Conservation (phyloP, 352 stramenopile species). For the Peronospora tabacina region DNA sequence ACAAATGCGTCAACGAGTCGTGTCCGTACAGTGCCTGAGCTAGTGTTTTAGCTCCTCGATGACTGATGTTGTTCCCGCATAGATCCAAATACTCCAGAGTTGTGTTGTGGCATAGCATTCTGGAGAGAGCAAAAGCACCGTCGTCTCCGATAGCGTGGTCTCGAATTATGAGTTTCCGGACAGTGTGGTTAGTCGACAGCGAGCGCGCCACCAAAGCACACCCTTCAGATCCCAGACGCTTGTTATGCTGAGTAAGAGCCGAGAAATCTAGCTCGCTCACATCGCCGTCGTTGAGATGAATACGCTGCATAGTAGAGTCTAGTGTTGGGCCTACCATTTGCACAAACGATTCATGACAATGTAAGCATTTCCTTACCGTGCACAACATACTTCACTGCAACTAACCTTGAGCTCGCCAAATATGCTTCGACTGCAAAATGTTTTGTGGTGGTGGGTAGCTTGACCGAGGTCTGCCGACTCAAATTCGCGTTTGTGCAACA, state of each 20-base stretch:
- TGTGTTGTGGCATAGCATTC: slow-evolving; percentile 63
- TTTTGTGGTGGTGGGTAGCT: not conserved
- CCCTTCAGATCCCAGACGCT: slow-evolving; percentile 41
- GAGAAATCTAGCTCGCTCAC: slow-evolving; percentile 68
- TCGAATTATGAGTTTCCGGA: slow-evolving; percentile 53
- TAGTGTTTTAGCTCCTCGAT: slow-evolving; percentile 46
- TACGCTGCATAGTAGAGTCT: slow-evolving; percentile 39
- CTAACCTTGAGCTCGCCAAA: slow-evolving; percentile 17
- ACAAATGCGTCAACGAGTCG: slow-evolving; percentile 52
- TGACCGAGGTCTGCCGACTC: slow-evolving; percentile 11
- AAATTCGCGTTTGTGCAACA: not conserved
- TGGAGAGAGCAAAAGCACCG: slow-evolving; percentile 49
- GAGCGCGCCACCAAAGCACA: slow-evolving; percentile 58
- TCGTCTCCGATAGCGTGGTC: slow-evolving; percentile 65
- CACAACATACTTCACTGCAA: not conserved
- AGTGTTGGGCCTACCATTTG: slow-evolving; percentile 40
- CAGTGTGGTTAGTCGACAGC: slow-evolving; percentile 50
- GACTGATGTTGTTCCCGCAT: slow-evolving; percentile 61
- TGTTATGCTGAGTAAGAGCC: slow-evolving; percentile 45
- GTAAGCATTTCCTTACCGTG: not conserved
- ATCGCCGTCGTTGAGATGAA: slow-evolving; percentile 55
- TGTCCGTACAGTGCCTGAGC: slow-evolving; percentile 67
- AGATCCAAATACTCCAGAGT: slow-evolving; percentile 64
- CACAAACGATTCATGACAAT: not conserved
- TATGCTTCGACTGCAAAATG: slow-evolving; percentile 9